Base-by-base conservation (phyloP, 345 rosid species). In the Laguncularia racemosa region DNA sequence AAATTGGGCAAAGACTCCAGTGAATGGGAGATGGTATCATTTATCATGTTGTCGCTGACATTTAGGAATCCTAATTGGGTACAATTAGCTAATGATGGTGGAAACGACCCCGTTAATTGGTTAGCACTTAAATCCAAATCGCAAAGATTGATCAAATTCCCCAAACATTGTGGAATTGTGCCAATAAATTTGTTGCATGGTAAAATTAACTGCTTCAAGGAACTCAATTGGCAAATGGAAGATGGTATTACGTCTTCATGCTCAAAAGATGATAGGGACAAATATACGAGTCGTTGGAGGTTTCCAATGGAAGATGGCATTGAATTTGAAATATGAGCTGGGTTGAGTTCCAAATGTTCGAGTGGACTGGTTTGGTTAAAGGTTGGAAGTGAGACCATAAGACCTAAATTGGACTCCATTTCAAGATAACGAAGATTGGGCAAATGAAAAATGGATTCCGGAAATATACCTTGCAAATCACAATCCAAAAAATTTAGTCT, bases 1-100 rank as follows among this genome's bases (percentile, higher is more conserved):
- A 70, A 49, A 17, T 14, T 6, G 2, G 0, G 2, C 14, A 49
- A n/a, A 1, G 9, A 1, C 5, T 46, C 44, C 0, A 72, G 45
- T 8, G 58, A 70, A 55, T 49, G 18, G 1, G 63, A 67, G 33
- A 70, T 55, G 2, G 55, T 15, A 14, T 69, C 69, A 21, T 52
- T 46, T 16, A 70, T 38, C 28, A 3, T 51, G 40, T 73, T 73
- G 8, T 38, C 14, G 4, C 15, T 13, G 14, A 74, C 16, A 16
- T 51, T 9, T 15, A 74, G 2, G 0, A 0, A 12, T 12, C 0
- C 6, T 11, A 59, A 48, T 26, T 59, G 53, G 7, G 10, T 57
- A 16, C 20, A 14, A 9, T 17, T 14, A 16, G 59, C 66, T 8
- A 69, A 13, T 58, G 62, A 40, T 16, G 65, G 20, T 2, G 70